Percentiles rank a stretch among this genome's conserved stretches.
phyloP scores from a whole-genome alignment of 345 rosid genomes.

The Lumnitzera racemosa region DNA sequence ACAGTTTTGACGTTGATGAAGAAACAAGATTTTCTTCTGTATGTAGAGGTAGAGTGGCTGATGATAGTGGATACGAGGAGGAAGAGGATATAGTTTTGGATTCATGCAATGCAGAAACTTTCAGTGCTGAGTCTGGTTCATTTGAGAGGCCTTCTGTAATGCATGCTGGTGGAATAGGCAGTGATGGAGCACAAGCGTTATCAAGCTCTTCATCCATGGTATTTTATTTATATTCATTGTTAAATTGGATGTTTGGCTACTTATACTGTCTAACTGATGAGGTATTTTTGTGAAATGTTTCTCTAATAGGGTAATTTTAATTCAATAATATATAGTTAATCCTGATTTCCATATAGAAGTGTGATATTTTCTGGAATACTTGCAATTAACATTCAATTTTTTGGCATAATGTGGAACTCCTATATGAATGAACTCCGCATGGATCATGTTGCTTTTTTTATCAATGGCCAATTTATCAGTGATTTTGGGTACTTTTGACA shows the following conservation, averaged over 20 bases:
- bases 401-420: too few species aligned
- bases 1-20: constrained; percentile 58
- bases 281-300: not conserved
- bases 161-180: constrained; percentile 36
- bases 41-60: constrained; percentile 38
- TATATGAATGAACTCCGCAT: too few species aligned
- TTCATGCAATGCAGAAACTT: constrained; percentile 46
- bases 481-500: too few species aligned
- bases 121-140: constrained; percentile 47
- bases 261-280: not conserved
- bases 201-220: constrained; percentile 44
- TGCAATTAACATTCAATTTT: too few species aligned
- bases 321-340: too few species aligned
- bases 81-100: constrained; percentile 56
- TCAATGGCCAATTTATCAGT: too few species aligned
- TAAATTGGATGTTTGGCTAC: not conserved
- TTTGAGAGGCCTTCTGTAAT: constrained; percentile 28
- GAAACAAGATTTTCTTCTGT: constrained; percentile 87
- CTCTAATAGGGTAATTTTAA: not conserved
- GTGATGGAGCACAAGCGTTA: constrained; percentile 29
- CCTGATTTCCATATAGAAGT: too few species aligned
- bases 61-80: constrained; percentile 76
- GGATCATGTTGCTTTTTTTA: too few species aligned
- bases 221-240: constrained; percentile 7
- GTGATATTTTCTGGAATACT: too few species aligned